Conservation (phyloP, 164 flowering plant species). For the Saururus chinensis region DNA sequence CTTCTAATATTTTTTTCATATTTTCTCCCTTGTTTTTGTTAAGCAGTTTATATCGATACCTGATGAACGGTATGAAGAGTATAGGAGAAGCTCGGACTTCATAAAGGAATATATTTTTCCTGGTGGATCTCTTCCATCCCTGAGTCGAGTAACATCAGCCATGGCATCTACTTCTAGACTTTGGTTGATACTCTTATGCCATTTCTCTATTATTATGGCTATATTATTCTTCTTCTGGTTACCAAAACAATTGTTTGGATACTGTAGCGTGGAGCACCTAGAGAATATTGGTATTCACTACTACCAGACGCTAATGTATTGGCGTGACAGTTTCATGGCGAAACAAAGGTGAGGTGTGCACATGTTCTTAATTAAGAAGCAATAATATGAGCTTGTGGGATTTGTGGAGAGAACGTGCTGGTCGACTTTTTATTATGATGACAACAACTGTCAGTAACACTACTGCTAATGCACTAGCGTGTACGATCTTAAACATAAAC, state of each 20-base stretch:
- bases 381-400: no score
- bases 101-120: constrained; percentile 93
- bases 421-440: no score
- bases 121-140: constrained; percentile 75
- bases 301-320: no score
- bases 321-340: constrained; percentile 60
- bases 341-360: constrained; percentile 63
- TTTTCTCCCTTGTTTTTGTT: not conserved
- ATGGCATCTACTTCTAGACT: constrained; percentile 81
- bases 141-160: constrained; percentile 72
- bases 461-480: no score
- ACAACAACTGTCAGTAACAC: no score
- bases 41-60: constrained; percentile 77
- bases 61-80: constrained; percentile 77
- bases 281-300: no score
- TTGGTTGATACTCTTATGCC: constrained; percentile 26
- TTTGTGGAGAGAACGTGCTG: no score
- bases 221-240: no score
- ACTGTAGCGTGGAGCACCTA: constrained; percentile 76
- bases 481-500: no score
- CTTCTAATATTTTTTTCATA: no score
- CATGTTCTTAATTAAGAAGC: no score
- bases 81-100: constrained; percentile 80
- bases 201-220: not conserved
- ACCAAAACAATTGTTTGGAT: not conserved